Evolutionary conservation across 148 eudicot species (phyloP).

Genomic region (Chenopodium suecicum): DNA sequence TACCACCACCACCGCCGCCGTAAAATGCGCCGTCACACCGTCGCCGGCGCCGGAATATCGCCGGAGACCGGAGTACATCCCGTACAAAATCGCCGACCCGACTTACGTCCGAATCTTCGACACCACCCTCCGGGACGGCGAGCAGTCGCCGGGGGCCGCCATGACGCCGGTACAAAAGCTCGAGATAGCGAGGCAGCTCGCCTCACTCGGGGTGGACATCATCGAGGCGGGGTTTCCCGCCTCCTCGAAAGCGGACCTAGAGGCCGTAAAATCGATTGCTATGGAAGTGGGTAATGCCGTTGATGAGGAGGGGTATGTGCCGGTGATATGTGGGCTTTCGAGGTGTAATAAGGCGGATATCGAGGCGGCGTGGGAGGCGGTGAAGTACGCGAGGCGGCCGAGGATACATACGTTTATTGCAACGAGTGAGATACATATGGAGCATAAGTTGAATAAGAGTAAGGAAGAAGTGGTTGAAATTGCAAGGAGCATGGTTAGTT

Average conservation of each 20-base stretch:
- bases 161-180: constrained; percentile 86
- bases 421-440: constrained; percentile 91
- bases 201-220: constrained; percentile 78
- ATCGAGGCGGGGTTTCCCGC: constrained; percentile 97
- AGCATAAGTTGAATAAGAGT: constrained; percentile 76
- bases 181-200: constrained; percentile 71
- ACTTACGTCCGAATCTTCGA: constrained; percentile 77
- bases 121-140: constrained; percentile 91
- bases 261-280: constrained; percentile 75
- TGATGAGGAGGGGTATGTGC: constrained; percentile 58
- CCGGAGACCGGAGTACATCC: constrained; percentile 20
- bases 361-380: constrained; percentile 85
- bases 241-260: constrained; percentile 71
- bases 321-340: constrained; percentile 86
- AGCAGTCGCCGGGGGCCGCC: constrained; percentile 94
- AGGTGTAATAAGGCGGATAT: constrained; percentile 86
- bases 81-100: constrained; percentile 65
- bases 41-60: background rate
- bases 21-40: background rate
- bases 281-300: constrained; percentile 56
- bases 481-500: constrained; percentile 76
- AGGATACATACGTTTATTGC: constrained; percentile 94
- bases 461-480: constrained; percentile 77
- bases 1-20: background rate
- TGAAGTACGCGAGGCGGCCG: constrained; percentile 70